Conservation (phyloP, 2,329 filamentous ascomycete species). For the Diaporthe citrichinensis region DNA sequence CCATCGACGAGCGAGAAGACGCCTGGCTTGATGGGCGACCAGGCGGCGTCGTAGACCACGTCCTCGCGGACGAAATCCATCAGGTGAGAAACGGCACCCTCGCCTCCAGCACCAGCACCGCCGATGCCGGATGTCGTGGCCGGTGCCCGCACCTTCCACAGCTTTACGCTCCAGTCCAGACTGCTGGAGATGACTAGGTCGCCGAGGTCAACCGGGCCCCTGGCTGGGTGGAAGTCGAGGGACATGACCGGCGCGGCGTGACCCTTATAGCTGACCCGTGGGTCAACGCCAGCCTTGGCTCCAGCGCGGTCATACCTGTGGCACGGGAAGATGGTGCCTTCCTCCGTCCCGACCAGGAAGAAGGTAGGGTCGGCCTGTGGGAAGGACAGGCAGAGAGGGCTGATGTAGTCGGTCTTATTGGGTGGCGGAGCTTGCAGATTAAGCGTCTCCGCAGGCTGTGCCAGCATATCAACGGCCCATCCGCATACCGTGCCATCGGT, state of each 20-base stretch:
- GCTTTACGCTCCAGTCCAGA: conserved; percentile 96
- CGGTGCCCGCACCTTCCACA: conserved; percentile 93
- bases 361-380: conserved; percentile 96
- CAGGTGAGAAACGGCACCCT: conserved; percentile 76
- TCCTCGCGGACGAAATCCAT: conserved; percentile 95
- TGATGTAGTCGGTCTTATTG: conserved; percentile 93
- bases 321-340: conserved; percentile 95
- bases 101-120: conserved; percentile 53
- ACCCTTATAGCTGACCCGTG: conserved; percentile 87
- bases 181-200: conserved; percentile 94
- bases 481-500: conserved; percentile 97
- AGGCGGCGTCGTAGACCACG: conserved; percentile 94
- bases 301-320: conserved; percentile 97
- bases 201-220: conserved; percentile 92
- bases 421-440: conserved; percentile 89
- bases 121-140: conserved; percentile 76
- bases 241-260: conserved; percentile 97
- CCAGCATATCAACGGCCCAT: conserved; percentile 98
- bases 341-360: conserved; percentile 96
- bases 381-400: conserved; percentile 94
- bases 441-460: conserved; percentile 94
- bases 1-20: conserved; percentile 97
- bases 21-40: conserved; percentile 94
- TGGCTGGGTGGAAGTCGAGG: conserved; percentile 93
- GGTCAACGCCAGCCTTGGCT: conserved; percentile 95